Evolutionary conservation across 352 stramenopile genomes (phyloP), one percentile per base, ranked within the genome.

Genomic region (Thalassiosira ordinaria): DNA sequence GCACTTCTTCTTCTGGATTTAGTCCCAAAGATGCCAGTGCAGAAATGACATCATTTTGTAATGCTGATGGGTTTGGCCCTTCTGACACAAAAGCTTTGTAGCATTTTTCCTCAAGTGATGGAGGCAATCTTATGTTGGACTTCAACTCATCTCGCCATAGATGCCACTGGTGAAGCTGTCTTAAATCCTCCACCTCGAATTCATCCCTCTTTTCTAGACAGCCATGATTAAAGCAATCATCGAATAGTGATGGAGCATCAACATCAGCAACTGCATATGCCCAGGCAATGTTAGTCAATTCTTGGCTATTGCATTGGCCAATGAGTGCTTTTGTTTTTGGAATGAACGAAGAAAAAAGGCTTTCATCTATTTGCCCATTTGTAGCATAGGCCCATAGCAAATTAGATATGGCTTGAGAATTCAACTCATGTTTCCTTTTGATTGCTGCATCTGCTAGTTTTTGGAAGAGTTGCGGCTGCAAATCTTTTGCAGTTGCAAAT

Each of bases 241-340:
- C 51, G 27, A 73, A 73, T 24, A 67, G 11, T 11, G 35, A 31
- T 26, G n/a, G 52, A 29, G 29, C 9, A 31, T 49, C 35, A 49
- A 61, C 18, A 66, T 62, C 31, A 0, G 22, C 22, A 0, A 71
- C 59, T 2, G 69, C 49, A 41, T 71, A 79, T 46, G 70, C 37
- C 70, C 70, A 79, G 14, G 39, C 70, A 61, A 73, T 73, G 22
- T 78, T 78, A 33, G 26, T 13, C 22, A 72, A n/a, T 26, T 35
- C 2, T 72, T 72, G 46, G 18, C 29, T 39, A 41, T 13, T 53
- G 22, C 29, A 62, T 53, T 72, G 26, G 37, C 35, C 7, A 24
- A 66, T 27, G 14, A 9, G 18, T 18, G 18, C 1, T 27, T 66
- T n/a, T 52, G 20, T 44, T 13, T 44, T 6, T 13, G 35, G 35